Percentiles rank a stretch among this genome's conserved stretches.
These are phyloP conservation scores for Calendula officinalis DNA, from an alignment of 129 eudicot genomes.

Conservation along the genomic window DNA sequence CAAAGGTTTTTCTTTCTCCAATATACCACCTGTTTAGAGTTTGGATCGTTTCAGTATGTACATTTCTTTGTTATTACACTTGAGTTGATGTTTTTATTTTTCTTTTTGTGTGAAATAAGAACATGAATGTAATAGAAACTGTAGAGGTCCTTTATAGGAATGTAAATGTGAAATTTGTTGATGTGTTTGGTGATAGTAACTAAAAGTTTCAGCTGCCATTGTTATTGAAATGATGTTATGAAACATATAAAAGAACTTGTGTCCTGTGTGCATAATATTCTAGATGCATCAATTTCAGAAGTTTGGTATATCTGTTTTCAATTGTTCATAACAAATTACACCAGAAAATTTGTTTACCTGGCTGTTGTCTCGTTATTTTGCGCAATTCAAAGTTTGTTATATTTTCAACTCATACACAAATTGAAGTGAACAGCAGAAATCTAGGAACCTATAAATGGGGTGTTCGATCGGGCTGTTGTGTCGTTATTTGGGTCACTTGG, in stretches of 20 bases:
- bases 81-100: background rate
- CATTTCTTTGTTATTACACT: slow-evolving; percentile 15
- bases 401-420: background rate
- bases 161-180: slow-evolving; percentile 12
- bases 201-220: slow-evolving; percentile 20
- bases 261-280: background rate
- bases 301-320: too few species aligned
- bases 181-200: slow-evolving; percentile 20
- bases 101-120: slow-evolving; percentile 27
- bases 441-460: background rate
- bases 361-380: too few species aligned
- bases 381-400: too few species aligned
- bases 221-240: slow-evolving; percentile 8
- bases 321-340: too few species aligned
- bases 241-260: slow-evolving; percentile 9
- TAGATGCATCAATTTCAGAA: background rate
- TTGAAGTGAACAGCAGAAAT: background rate
- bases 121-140: slow-evolving; percentile 25
- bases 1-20: slow-evolving; percentile 91
- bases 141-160: slow-evolving; percentile 12
- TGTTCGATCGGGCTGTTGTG: too few species aligned
- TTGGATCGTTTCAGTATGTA: slow-evolving; percentile 19
- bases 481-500: too few species aligned
- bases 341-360: too few species aligned
- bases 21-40: slow-evolving; percentile 78